Percentiles rank a stretch among this genome's conserved stretches.
These are phyloP conservation scores for Pulveroboletus sp. DNA, from an alignment of 768 basidiomycete genomes.

Conservation along the genomic window DNA sequence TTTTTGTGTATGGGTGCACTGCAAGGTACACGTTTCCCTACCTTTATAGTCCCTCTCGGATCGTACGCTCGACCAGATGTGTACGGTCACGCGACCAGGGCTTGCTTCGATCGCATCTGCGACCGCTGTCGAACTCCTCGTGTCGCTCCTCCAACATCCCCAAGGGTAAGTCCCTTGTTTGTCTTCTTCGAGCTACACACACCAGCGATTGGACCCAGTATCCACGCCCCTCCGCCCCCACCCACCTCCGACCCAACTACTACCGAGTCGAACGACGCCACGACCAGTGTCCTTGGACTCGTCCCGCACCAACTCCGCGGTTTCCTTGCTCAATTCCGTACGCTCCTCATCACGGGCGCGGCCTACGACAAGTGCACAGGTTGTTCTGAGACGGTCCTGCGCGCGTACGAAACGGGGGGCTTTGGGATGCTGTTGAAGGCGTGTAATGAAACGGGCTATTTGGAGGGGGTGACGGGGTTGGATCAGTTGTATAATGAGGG, in stretches of 20 bases:
- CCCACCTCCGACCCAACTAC: conserved; percentile 21
- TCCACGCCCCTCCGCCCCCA: conserved; percentile 71
- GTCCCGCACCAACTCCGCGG: conserved; percentile 96
- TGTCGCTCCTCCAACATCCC: conserved; percentile 87
- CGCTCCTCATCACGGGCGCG: conserved; percentile 78
- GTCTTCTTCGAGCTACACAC: not conserved
- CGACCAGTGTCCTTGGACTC: conserved; percentile 67
- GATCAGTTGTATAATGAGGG: conserved; percentile 76
- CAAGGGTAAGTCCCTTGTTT: conserved; percentile 54
- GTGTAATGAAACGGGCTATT: conserved; percentile 77
- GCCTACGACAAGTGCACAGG: conserved; percentile 90
- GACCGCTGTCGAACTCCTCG: conserved; percentile 88
- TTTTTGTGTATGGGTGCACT: not conserved
- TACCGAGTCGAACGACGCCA: too few species aligned
- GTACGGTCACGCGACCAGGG: conserved; percentile 95
- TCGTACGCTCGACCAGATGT: conserved; percentile 97
- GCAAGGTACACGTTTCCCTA: not conserved
- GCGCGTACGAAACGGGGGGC: conserved; percentile 79
- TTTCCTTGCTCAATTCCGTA: conserved; percentile 83
- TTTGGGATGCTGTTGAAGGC: conserved; percentile 77
- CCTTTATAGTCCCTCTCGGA: conserved; percentile 66
- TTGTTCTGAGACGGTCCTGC: conserved; percentile 78
- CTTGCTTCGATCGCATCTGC: conserved; percentile 91
- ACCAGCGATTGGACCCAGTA: conserved; percentile 35
- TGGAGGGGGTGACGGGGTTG: conserved; percentile 75